phyloP scores from a whole-genome alignment of 129 eudicot species.

The Glebionis coronaria region DNA sequence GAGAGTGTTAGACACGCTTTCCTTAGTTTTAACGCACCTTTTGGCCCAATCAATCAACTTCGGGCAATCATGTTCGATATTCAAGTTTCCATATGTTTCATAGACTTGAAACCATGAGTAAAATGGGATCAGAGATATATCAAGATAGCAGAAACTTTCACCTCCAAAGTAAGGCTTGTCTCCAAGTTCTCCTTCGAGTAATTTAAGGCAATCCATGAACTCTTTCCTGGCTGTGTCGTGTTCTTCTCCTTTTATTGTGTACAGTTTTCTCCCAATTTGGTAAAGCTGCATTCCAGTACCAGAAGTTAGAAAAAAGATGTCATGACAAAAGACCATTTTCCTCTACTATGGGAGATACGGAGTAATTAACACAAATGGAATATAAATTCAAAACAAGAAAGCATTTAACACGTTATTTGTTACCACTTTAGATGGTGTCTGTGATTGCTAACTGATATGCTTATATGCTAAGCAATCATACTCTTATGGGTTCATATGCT shows the following conservation, averaged over 20 bases:
- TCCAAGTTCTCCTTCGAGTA: constrained; percentile 18
- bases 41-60: constrained; percentile 40
- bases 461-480: too few species aligned
- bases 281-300: constrained; percentile 19
- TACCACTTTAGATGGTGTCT: neutral
- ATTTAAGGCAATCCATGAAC: constrained; percentile 21
- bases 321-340: neutral
- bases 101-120: constrained; percentile 36
- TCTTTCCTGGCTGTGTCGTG: constrained; percentile 17
- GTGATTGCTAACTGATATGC: too few species aligned
- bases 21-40: constrained; percentile 39
- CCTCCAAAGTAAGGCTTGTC: constrained; percentile 41
- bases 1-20: constrained; percentile 32
- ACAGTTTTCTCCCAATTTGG: constrained; percentile 17
- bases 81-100: constrained; percentile 33
- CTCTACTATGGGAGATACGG: neutral
- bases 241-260: constrained; percentile 31
- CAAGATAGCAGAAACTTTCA: constrained; percentile 28
- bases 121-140: constrained; percentile 31
- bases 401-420: neutral
- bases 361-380: neutral
- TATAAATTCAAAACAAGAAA: neutral
- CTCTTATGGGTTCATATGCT: too few species aligned
- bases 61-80: constrained; percentile 35
- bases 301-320: neutral